Conservation (phyloP, 768 basidiomycete species). For the Cystofilobasidium capitatum region DNA sequence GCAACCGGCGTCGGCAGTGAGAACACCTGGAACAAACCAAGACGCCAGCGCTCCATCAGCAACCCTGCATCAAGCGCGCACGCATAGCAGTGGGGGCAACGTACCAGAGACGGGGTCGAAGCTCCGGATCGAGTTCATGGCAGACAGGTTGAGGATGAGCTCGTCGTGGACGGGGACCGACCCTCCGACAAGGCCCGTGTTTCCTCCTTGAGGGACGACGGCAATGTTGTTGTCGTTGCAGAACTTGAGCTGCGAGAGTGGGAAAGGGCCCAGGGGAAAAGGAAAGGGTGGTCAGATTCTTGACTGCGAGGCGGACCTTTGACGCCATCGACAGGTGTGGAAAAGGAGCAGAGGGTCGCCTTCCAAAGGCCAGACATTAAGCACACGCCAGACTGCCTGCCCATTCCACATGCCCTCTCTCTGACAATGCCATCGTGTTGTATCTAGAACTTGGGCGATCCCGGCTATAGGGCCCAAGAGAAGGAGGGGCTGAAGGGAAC, state of each 20-base stretch:
- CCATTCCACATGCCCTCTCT: too few relatives aligned
- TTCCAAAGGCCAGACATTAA: background rate
- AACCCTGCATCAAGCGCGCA: background rate
- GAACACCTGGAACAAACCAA: slow-evolving; percentile 50
- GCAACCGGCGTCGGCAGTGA: slow-evolving; percentile 90
- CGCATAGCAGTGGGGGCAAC: background rate
- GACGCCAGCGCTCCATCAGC: background rate
- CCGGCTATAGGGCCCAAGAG: background rate
- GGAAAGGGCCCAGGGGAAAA: background rate
- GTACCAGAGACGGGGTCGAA: slow-evolving; percentile 43
- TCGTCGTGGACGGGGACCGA: slow-evolving; percentile 82
- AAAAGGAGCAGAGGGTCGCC: background rate
- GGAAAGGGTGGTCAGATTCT: background rate
- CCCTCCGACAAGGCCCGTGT: slow-evolving; percentile 95
- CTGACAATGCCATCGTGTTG: too few relatives aligned
- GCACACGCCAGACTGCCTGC: too few relatives aligned
- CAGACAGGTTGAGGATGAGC: slow-evolving; percentile 70
- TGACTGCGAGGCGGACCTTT: too few relatives aligned
- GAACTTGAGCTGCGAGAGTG: slow-evolving; percentile 49
- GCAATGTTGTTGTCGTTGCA: slow-evolving; percentile 71
- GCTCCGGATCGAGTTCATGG: slow-evolving; percentile 54
- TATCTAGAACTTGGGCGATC: too few relatives aligned
- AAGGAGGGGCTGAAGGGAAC: background rate
- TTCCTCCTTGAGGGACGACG: slow-evolving; percentile 96
- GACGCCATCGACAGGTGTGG: too few relatives aligned